phyloP scores from a whole-genome alignment of 2,329 filamentous ascomycete species.

The Malbranchea zuffiana region DNA sequence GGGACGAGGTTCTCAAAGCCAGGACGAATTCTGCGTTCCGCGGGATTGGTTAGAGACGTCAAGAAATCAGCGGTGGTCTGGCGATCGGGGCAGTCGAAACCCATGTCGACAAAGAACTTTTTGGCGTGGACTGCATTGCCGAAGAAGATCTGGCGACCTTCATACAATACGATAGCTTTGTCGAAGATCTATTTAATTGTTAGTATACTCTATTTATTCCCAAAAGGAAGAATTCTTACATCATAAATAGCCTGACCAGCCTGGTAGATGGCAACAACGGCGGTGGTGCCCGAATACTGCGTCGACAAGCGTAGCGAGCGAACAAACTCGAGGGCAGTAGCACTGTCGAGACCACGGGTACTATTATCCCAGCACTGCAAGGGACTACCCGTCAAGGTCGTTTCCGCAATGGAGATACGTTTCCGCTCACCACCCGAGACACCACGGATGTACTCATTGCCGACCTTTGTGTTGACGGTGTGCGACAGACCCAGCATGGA shows the following conservation, averaged over 20 bases:
- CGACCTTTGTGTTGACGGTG: conserved; percentile 73
- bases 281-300: conserved; percentile 71
- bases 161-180: conserved; percentile 72
- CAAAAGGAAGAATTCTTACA: conserved; percentile 10
- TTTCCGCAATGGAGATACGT: conserved; percentile 72
- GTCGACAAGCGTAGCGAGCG: conserved; percentile 68
- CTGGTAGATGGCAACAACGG: conserved; percentile 78
- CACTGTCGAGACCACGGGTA: conserved; percentile 58
- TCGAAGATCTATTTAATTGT: conserved; percentile 52
- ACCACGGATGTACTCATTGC: conserved; percentile 69
- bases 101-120: conserved; percentile 63
- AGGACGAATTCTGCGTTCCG: conserved; percentile 62
- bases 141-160: conserved; percentile 65
- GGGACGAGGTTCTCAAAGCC: conserved; percentile 46
- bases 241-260: conserved; percentile 71
- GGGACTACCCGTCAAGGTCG: conserved; percentile 63
- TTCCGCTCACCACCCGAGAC: conserved; percentile 71
- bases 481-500: conserved; percentile 43
- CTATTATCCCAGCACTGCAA: conserved; percentile 68
- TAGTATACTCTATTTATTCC: too few species aligned
- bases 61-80: conserved; percentile 75
- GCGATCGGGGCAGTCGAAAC: conserved; percentile 61
- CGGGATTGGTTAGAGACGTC: conserved; percentile 70
- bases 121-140: conserved; percentile 58
- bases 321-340: conserved; percentile 55